Base-by-base conservation (phyloP, 2,329 filamentous ascomycete species). In the Orbilia javanica region DNA sequence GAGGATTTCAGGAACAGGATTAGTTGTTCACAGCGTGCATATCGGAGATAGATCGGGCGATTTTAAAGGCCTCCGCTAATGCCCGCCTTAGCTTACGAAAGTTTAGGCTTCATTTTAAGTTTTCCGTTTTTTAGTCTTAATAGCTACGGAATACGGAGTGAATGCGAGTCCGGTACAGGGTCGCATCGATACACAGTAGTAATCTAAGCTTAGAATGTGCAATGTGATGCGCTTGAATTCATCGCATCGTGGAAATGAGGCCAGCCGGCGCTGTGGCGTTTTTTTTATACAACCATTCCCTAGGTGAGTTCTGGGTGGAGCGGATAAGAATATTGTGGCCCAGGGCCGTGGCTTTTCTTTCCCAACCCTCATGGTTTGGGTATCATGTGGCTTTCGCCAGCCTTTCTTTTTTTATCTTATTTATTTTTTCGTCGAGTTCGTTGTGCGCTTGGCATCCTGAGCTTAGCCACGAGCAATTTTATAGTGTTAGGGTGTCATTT, bases 221-320 rank as follows among this genome's bases (percentile, higher is more conserved):
- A 46, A 50, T 44, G 60, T 71, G 66, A 77, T 70, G 65, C 48
- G 13, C n/a, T 68, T n/a, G n/a, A n/a, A n/a, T n/a, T 68, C 72
- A 70, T 77, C 60, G 57, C 39, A 70, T 65, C 66, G 73, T 70
- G 73, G 73, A 77, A 77, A 77, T 77, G 73, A 77, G 20, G 66
- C 60, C 73, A 44, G 27, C 55, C 60, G 66, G 60, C 66, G 52
- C 60, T 71, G 73, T 77, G 73, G 66, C 73, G 73, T 67, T 70
- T 42, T 44, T 29, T 31, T 15, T 42, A 55, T 42, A 55, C 60
- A 63, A 46, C 55, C 64, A 69, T 60, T 34, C 34, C 65, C 57
- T 46, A 39, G 22, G 25, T 53, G 29, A 27, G 29, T 25, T 55
- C 53, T 20, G 3, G 48, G 29, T 10, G 2, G 34, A 70, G 31